These are phyloP conservation scores for Epichloe glyceriae DNA, from an alignment of 2,329 filamentous ascomycete genomes.

Conservation along the genomic window DNA sequence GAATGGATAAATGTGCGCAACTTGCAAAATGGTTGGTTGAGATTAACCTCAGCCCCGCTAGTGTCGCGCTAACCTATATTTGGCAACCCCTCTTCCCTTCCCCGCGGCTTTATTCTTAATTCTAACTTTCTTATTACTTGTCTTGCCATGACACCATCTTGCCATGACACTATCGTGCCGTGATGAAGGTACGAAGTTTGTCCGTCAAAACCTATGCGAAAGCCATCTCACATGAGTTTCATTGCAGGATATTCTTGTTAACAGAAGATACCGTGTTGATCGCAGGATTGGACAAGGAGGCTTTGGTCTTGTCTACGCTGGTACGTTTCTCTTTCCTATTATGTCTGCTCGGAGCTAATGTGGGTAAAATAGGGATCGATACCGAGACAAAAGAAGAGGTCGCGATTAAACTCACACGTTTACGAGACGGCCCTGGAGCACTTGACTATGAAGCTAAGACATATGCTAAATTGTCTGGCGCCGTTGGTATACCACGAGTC, in stretches of 20 bases:
- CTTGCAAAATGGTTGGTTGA: too few relatives aligned
- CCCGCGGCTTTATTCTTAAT: too few relatives aligned
- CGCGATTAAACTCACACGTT: conserved; percentile 97
- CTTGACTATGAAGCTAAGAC: conserved; percentile 97
- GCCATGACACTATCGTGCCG: not conserved
- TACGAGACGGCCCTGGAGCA: conserved; percentile 98
- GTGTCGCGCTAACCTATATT: too few relatives aligned
- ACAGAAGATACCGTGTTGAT: not conserved
- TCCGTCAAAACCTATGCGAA: not conserved
- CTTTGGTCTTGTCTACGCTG: conserved; percentile 3
- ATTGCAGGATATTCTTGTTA: not conserved
- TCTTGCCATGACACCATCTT: not conserved
- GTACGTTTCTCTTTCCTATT: not conserved
- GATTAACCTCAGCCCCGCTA: too few relatives aligned
- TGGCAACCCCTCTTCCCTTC: too few relatives aligned
- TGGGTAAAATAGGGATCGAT: conserved; percentile 62
- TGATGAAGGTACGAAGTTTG: not conserved
- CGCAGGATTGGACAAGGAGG: conserved; percentile 2
- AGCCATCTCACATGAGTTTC: not conserved
- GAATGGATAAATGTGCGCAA: too few relatives aligned
- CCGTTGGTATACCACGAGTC: conserved; percentile 95
- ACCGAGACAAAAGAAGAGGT: conserved; percentile 99
- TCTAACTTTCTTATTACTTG: not conserved
- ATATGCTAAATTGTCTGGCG: conserved; percentile 77
- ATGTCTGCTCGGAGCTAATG: not conserved